Evolutionary conservation across 192 early-diverging fungal genomes (phyloP), one percentile per base, ranked within the genome.

Genomic region (Coemansia sp.): DNA sequence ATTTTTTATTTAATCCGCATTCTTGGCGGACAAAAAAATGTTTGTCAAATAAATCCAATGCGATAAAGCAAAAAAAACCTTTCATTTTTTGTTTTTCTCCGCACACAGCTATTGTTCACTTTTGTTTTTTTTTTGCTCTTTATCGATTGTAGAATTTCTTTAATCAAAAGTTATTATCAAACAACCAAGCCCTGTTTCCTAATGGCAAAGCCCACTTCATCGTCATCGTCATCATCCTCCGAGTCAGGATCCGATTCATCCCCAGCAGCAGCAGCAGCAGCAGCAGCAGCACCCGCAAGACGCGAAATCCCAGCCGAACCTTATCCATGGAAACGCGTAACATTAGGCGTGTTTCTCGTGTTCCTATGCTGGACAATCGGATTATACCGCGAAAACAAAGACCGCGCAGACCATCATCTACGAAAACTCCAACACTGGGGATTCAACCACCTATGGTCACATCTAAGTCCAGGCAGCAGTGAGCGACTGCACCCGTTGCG

Each of bases 261-360:
- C 4, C 51, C 8, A 8, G 15, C 51, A 18, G 17, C 22, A 28
- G 22, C 22, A 28, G 3, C 8, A 8, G 15, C 51, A 18, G 17
- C 8, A 8, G 15, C 51, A 18, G 17, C 22, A 28, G 22, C 22
- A 28, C 22, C 22, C 22, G 22, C 39, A 41, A 41, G 39, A 12
- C 39, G 39, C 39, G 39, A 54, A 3, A 11, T 60, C 14, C 58
- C 58, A 0, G 12, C 35, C 33, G 75, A 76, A 8, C 53, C 69
- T 2, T 76, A 76, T 45, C 75, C 75, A 11, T 76, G 68, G 75
- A 70, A 64, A 17, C 75, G 75, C 17, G 69, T 71, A 18, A 65
- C 71, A 8, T 22, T 71, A 5, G 64, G 75, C 22, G 56, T 58
- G 14, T 37, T 58, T 2, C 34, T 76, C 0, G 68, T 76, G 7